A percentile compares a stretch with the other conserved stretches of the same genome.
Evolutionary conservation across 495 filamentous ascomycete genomes (phyloP).

Genomic region (Penicillium fimorum): DNA sequence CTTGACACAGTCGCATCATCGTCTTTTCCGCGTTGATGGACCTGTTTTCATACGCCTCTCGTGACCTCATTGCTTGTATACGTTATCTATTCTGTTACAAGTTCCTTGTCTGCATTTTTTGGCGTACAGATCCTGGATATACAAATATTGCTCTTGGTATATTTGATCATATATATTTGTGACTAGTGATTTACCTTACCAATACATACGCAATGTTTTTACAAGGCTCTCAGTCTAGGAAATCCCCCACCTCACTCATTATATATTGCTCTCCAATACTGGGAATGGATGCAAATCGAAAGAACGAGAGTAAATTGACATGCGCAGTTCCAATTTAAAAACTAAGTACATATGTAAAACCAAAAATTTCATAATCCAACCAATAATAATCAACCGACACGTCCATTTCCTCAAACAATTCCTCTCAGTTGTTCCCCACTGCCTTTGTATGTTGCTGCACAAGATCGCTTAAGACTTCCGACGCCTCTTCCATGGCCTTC

Average conservation of each 20-base stretch:
- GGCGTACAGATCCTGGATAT: constrained; percentile 3
- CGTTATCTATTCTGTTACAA: background rate
- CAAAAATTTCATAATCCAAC: background rate
- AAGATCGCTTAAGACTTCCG: background rate
- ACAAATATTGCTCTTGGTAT: background rate
- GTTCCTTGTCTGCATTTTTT: background rate
- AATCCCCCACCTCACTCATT: background rate
- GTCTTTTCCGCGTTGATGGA: background rate
- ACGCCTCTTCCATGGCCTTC: background rate
- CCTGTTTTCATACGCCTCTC: background rate
- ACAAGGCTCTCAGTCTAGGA: background rate
- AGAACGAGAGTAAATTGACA: background rate
- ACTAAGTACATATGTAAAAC: background rate
- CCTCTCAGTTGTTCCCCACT: background rate
- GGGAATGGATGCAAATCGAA: background rate
- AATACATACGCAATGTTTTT: background rate
- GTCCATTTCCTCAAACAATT: background rate
- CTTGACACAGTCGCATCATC: background rate
- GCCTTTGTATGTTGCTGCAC: background rate
- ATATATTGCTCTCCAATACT: background rate
- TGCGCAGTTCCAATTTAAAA: background rate
- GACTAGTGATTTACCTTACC: background rate
- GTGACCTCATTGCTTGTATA: background rate
- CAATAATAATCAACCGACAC: background rate
- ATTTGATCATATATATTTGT: background rate